Conservation (phyloP, 768 basidiomycete genomes). For the Exsudoporus frostii region DNA sequence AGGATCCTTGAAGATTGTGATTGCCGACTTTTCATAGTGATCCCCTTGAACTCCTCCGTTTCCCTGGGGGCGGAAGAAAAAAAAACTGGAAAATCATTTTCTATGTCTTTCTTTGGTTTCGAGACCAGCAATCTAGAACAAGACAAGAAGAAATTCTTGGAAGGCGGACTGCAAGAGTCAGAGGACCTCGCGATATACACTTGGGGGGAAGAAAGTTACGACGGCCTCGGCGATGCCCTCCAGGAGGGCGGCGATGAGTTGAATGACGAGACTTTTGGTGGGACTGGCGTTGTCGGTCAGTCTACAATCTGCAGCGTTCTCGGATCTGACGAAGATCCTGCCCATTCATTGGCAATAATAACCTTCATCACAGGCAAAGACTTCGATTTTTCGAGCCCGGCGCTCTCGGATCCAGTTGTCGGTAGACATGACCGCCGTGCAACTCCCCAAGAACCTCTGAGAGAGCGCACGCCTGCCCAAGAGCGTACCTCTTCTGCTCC, state of each 20-base stretch:
- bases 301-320: slow-evolving; percentile 6
- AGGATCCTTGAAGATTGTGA: slow-evolving; percentile 14
- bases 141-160: slow-evolving; percentile 56
- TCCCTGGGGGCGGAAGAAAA: slow-evolving; percentile 17
- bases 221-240: slow-evolving; percentile 83
- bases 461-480: slow-evolving; percentile 29
- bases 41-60: slow-evolving; percentile 12
- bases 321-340: slow-evolving; percentile 10
- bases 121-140: slow-evolving; percentile 60
- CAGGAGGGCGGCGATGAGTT: slow-evolving; percentile 89
- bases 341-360: not conserved
- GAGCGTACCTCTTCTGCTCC: slow-evolving; percentile 17
- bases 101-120: slow-evolving; percentile 85
- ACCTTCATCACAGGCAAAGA: slow-evolving; percentile 63
- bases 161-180: slow-evolving; percentile 48
- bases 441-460: slow-evolving; percentile 21
- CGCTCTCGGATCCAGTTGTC: slow-evolving; percentile 27
- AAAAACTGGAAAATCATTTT: slow-evolving; percentile 10
- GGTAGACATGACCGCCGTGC: slow-evolving; percentile 15
- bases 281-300: slow-evolving; percentile 67
- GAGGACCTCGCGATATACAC: slow-evolving; percentile 90
- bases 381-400: slow-evolving; percentile 75
- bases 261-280: slow-evolving; percentile 97
- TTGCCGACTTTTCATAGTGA: slow-evolving; percentile 12
- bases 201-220: slow-evolving; percentile 89